These are phyloP conservation scores for Magnusiomyces fungicola DNA, from an alignment of 1,139 yeast genomes.

Conservation along the genomic window DNA sequence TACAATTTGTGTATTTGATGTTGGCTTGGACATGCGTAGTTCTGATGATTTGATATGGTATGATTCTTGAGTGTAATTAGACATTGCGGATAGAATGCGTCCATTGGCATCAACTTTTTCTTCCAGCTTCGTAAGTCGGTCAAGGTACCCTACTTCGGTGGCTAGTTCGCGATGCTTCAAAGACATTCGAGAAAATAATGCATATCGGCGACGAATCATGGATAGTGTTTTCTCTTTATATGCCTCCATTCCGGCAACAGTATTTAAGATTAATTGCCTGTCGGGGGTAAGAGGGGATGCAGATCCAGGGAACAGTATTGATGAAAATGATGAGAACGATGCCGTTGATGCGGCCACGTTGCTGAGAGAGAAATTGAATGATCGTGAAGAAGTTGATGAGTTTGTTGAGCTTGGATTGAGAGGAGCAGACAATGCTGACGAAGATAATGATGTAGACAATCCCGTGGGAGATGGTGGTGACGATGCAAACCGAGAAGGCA, in stretches of 20 bases:
- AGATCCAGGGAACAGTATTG: background rate
- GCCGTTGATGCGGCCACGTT: background rate
- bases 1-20: slow-evolving; percentile 46
- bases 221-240: slow-evolving; percentile 39
- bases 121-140: slow-evolving; percentile 45
- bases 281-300: slow-evolving; percentile 11
- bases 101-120: slow-evolving; percentile 41
- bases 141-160: slow-evolving; percentile 47
- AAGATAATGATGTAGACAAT: background rate
- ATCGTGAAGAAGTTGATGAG: background rate
- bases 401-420: background rate
- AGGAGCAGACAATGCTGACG: background rate
- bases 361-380: background rate
- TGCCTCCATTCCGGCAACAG: slow-evolving; percentile 44
- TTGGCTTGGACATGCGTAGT: slow-evolving; percentile 24
- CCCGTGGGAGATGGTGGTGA: background rate
- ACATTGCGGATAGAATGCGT: slow-evolving; percentile 40
- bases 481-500: background rate
- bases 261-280: slow-evolving; percentile 40
- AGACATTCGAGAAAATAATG: slow-evolving; percentile 43
- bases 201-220: slow-evolving; percentile 42
- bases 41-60: slow-evolving; percentile 43
- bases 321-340: background rate
- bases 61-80: slow-evolving; percentile 35
- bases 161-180: slow-evolving; percentile 51